phyloP scores from a whole-genome alignment of 176 grass and related monocot genomes.

The Rhynchospora breviuscula region DNA sequence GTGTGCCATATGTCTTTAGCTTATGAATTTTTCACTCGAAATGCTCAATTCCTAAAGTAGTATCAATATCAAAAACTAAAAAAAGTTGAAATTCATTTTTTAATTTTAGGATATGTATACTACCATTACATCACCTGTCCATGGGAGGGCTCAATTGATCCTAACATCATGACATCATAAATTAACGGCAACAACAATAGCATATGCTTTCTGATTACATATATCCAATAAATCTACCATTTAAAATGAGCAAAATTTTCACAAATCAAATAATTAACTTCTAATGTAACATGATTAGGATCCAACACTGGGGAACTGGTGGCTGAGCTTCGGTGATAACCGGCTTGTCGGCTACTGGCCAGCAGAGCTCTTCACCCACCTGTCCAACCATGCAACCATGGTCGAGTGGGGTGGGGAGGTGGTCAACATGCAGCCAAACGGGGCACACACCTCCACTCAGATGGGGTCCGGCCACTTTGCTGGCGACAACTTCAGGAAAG shows the following conservation, averaged over 20 bases:
- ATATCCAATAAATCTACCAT: background rate
- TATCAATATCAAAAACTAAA: background rate
- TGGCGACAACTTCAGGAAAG: constrained; percentile 50
- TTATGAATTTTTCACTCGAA: constrained; percentile 1
- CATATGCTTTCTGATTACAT: background rate
- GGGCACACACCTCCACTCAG: constrained; percentile 72
- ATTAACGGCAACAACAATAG: background rate
- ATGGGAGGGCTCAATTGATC: background rate
- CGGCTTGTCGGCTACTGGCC: constrained; percentile 91
- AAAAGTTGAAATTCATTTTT: background rate
- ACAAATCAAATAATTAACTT: background rate
- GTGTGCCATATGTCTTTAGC: background rate
- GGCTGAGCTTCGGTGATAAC: constrained; percentile 73
- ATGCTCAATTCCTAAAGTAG: background rate
- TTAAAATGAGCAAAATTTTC: background rate
- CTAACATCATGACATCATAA: background rate
- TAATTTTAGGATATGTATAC: background rate
- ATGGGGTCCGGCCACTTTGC: constrained; percentile 88
- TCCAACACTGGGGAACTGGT: constrained; percentile 91
- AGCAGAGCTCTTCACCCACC: constrained; percentile 80
- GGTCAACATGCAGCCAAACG: constrained; percentile 51
- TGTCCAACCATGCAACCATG: constrained; percentile 82
- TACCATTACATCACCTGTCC: background rate
- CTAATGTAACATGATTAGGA: constrained; percentile 32
- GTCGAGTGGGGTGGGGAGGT: constrained; percentile 97